These are phyloP conservation scores for Candida labiduridarum DNA, from an alignment of 1,139 yeast genomes.

Conservation along the genomic window DNA sequence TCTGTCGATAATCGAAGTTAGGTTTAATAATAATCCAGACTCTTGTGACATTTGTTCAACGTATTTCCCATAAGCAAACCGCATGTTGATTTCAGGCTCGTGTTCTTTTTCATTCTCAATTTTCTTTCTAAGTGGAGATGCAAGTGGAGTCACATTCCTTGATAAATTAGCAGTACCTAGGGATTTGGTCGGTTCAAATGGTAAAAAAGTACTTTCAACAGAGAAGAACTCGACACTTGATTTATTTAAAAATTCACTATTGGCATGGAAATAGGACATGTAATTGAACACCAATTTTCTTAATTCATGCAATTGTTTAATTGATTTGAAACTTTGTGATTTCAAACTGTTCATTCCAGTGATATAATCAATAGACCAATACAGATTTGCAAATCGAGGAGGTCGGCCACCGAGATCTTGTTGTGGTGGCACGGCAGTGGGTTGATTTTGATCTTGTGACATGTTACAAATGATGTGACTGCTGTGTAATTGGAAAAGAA, in stretches of 20 bases:
- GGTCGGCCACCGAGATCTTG: neutral
- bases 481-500: no score
- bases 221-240: constrained; percentile 28
- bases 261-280: constrained; percentile 40
- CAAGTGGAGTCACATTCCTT: constrained; percentile 3
- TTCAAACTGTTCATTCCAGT: constrained; percentile 38
- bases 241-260: constrained; percentile 36
- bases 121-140: constrained; percentile 1
- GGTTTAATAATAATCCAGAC: constrained; percentile 25
- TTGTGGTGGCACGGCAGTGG: neutral
- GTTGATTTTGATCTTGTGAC: neutral
- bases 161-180: neutral
- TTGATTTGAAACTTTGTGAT: constrained; percentile 34
- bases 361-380: constrained; percentile 49
- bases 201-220: constrained; percentile 26
- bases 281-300: constrained; percentile 41
- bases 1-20: constrained; percentile 41
- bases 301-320: constrained; percentile 46
- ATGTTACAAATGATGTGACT: neutral
- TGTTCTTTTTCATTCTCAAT: neutral
- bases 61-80: constrained; percentile 16
- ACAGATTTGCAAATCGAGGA: constrained; percentile 30
- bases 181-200: neutral
- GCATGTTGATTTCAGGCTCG: constrained; percentile 16
- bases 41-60: constrained; percentile 24